phyloP scores from a whole-genome alignment of 306 rosid genomes.

The Dryas alaskensis region DNA sequence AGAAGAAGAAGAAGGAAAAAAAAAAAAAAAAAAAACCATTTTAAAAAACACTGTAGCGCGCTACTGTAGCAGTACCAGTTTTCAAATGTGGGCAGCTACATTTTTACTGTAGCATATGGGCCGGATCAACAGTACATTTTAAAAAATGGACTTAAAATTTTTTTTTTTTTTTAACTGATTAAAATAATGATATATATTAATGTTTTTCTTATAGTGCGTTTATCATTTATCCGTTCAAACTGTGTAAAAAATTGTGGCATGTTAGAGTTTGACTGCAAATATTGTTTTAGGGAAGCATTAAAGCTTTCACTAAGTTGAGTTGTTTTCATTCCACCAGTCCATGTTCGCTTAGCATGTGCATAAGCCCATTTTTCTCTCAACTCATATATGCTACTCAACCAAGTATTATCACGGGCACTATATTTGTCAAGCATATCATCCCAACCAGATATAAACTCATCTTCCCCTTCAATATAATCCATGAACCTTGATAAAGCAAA shows the following conservation, averaged over 20 bases:
- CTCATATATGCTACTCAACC: not conserved
- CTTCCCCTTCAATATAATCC: not conserved
- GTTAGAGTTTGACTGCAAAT: not conserved
- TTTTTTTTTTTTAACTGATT: no score
- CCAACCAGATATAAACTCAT: not conserved
- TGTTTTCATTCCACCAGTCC: not conserved
- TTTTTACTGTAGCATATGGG: no score
- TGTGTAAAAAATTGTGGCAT: not conserved
- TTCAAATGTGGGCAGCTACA: no score
- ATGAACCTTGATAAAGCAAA: not conserved
- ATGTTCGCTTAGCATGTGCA: not conserved
- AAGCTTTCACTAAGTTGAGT: constrained; percentile 1
- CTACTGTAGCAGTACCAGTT: no score
- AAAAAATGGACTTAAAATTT: no score
- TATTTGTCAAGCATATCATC: not conserved
- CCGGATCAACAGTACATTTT: no score
- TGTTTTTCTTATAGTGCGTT: no score
- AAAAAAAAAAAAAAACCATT: no score
- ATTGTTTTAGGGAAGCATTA: not conserved
- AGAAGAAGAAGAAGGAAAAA: no score
- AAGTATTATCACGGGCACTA: not conserved
- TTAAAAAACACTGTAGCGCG: no score
- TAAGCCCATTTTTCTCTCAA: not conserved
- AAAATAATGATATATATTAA: no score
- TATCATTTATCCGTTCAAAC: not conserved